Conservation (phyloP, 176 grass and related monocot species). For the Hsuehochloa calcarea region DNA sequence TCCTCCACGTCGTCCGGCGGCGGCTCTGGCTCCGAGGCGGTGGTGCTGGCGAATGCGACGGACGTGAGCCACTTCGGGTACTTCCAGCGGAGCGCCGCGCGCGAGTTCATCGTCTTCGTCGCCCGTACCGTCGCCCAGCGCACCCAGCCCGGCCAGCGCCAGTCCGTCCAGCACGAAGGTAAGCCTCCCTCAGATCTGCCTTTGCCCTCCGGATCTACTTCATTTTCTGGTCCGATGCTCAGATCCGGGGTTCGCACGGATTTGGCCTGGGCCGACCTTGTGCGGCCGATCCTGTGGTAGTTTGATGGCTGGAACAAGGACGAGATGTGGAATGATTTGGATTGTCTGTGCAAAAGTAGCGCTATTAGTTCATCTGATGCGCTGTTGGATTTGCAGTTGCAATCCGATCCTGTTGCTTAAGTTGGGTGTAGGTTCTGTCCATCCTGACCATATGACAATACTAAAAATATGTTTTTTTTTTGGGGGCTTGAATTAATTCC, state of each 20-base stretch:
- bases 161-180: slow-evolving; percentile 97
- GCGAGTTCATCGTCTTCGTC: slow-evolving; percentile 88
- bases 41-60: slow-evolving; percentile 84
- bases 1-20: slow-evolving; percentile 41
- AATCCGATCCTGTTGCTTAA: not conserved
- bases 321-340: not conserved
- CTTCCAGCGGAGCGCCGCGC: slow-evolving; percentile 70
- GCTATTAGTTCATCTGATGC: not conserved
- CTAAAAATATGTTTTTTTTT: not conserved
- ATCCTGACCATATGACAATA: not conserved
- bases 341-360: not conserved
- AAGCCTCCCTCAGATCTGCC: slow-evolving; percentile 8
- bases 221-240: not conserved
- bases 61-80: slow-evolving; percentile 93
- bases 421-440: not conserved
- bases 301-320: not conserved
- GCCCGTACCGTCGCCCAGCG: slow-evolving; percentile 78
- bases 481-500: not conserved
- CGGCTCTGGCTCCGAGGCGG: slow-evolving; percentile 37
- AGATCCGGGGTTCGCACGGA: slow-evolving; percentile 4
- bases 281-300: not conserved
- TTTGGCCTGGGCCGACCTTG: not conserved
- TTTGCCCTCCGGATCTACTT: not conserved
- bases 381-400: not conserved
- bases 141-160: slow-evolving; percentile 65